Conservation (phyloP, 192 early-diverging fungal genomes). For the Chytriomyces confervae region DNA sequence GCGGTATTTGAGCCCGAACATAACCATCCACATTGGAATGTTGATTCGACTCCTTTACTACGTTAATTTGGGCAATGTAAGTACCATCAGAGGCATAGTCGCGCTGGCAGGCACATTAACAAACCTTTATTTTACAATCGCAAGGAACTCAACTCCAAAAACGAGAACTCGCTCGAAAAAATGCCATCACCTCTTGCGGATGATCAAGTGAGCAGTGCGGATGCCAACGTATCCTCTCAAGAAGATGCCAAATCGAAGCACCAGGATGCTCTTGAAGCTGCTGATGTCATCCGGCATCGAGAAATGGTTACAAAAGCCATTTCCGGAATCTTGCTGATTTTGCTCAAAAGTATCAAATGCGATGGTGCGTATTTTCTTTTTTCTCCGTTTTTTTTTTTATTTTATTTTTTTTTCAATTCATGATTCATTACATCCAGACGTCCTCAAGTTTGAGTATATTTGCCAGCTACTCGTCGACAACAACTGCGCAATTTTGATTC, state of each 20-base stretch:
- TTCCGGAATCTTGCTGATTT: conserved; percentile 67
- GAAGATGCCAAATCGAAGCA: conserved; percentile 20
- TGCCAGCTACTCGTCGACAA: conserved; percentile 81
- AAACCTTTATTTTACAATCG: too few species aligned
- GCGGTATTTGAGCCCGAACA: conserved; percentile 43
- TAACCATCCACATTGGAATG: conserved; percentile 52
- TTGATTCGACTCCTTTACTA: conserved; percentile 58
- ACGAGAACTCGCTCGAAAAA: too few species aligned
- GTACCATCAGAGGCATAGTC: not conserved
- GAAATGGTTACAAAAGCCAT: conserved; percentile 77
- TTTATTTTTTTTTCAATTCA: not conserved
- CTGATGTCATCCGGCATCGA: conserved; percentile 66
- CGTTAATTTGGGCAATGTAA: conserved; percentile 52
- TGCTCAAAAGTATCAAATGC: conserved; percentile 71
- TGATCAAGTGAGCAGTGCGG: not conserved
- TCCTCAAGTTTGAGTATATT: conserved; percentile 78
- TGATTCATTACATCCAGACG: conserved; percentile 52
- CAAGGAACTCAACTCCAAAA: too few species aligned
- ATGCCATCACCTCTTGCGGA: too few species aligned
- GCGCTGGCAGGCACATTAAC: too few species aligned
- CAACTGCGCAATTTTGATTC: conserved; percentile 78
- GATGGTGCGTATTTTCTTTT: conserved; percentile 58
- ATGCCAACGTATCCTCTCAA: not conserved
- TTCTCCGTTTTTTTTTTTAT: not conserved
- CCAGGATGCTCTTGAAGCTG: conserved; percentile 46